Percentiles rank a stretch among this genome's conserved stretches.
Evolutionary conservation across 306 rosid genomes (phyloP).

Genomic region (Calophaca sinica): DNA sequence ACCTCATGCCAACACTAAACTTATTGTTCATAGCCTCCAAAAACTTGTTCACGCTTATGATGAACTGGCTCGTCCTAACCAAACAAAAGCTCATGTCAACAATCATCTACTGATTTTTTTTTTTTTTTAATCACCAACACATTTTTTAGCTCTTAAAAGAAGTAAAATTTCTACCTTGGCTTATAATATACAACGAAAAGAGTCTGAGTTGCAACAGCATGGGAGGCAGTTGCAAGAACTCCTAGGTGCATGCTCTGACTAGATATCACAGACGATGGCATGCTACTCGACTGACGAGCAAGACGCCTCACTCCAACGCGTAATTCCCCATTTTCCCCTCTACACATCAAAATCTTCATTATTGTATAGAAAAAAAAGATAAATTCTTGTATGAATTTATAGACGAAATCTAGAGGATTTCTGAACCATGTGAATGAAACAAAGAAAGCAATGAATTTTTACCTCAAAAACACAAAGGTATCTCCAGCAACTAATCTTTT

Average conservation of each 20-base stretch:
- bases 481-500: constrained; percentile 94
- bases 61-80: constrained; percentile 81
- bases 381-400: not conserved
- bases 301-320: constrained; percentile 92
- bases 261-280: constrained; percentile 93
- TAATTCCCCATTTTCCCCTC: constrained; percentile 80
- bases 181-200: constrained; percentile 81
- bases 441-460: not conserved
- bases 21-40: constrained; percentile 67
- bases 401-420: constrained; percentile 11
- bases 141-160: not conserved
- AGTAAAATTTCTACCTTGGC: constrained; percentile 68
- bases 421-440: constrained; percentile 26
- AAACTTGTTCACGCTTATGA: constrained; percentile 72
- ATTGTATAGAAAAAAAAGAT: constrained; percentile 26
- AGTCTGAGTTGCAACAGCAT: constrained; percentile 85
- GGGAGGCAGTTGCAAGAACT: constrained; percentile 97
- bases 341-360: constrained; percentile 48
- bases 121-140: constrained; percentile 4
- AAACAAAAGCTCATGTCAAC: constrained; percentile 38
- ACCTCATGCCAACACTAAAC: constrained; percentile 76
- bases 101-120: constrained; percentile 25
- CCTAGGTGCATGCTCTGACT: constrained; percentile 98
- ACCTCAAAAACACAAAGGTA: constrained; percentile 91
- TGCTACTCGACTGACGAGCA: constrained; percentile 79